Conservation (phyloP, 306 rosid genomes). For the Glycyrrhiza uralensis region DNA sequence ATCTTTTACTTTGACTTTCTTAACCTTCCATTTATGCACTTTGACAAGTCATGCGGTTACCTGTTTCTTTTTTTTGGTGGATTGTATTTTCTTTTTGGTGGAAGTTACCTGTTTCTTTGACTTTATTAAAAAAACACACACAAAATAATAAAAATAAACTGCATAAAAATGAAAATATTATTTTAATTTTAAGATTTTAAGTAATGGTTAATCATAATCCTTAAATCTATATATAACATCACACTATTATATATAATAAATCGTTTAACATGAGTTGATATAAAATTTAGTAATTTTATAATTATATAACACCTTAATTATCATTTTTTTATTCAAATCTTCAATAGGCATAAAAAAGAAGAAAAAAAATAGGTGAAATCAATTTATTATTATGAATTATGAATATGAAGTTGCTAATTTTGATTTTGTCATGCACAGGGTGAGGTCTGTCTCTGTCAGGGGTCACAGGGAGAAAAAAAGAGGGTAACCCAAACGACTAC, state of each 20-base stretch:
- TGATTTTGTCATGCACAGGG: constrained; percentile 35
- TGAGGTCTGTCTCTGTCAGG: constrained; percentile 39
- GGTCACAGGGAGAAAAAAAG: constrained; percentile 26
- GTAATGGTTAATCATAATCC: too few species aligned
- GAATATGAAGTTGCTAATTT: neutral
- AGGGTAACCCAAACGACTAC: neutral
- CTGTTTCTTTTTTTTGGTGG: too few species aligned
- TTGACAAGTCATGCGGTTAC: neutral
- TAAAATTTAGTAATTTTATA: neutral
- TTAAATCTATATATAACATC: too few species aligned
- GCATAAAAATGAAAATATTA: neutral
- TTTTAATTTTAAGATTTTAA: too few species aligned
- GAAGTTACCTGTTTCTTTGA: neutral
- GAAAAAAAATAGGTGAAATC: neutral
- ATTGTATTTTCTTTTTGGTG: too few species aligned
- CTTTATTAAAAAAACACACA: neutral
- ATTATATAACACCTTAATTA: neutral
- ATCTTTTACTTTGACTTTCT: constrained; percentile 1
- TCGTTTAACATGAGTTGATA: too few species aligned
- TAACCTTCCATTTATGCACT: neutral
- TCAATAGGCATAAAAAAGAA: too few species aligned
- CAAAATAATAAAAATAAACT: neutral
- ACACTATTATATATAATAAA: too few species aligned
- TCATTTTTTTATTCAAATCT: too few species aligned
- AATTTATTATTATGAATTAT: neutral